Evolutionary conservation across 257 asterid species (phyloP), one percentile per base, ranked within the genome.

Genomic region (Gentiana straminea): DNA sequence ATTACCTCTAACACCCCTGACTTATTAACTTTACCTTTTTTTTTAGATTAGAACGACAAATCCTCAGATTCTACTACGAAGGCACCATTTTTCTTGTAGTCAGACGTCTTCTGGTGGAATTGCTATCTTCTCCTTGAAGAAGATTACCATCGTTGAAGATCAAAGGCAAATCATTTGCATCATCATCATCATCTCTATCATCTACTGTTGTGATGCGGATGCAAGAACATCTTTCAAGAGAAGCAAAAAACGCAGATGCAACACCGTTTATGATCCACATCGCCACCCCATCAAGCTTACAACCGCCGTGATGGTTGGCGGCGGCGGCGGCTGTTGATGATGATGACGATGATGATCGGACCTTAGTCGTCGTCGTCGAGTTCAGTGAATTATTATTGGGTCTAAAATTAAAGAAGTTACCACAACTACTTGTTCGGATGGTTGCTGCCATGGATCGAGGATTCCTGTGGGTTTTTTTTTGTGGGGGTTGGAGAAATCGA

Each of bases 141-240:
- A 13, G 58, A 59, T 68, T 79, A 0, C 71, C 90, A 15, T 72
- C 81, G 55, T 73, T 76, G 70, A 55, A 63, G 61, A 86, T 83
- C 72, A 86, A 60, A 1, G 95, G 93, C 66, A 80, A 47, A 54
- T 78, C 77, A 24, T 24, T 24, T 24, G 24, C 24, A 41, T 41
- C 46, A 66, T 79, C 68, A 12, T 66, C 68, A 33, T 80, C 94
- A 0, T 78, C 93, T n/a, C 81, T 77, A 46, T 83, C 94, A 47
- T 77, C 95, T 2, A 71, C 49, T 1, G 94, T 84, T 7, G 89
- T 59, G 15, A 86, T 77, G 47, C 89, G 81, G 51, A 86, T 84
- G 76, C 95, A 86, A 8, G 94, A 86, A 61, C 94, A 86, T 43
- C 83, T 75, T n/a, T 86, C 89, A 57, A 86, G 54, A 34, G 95